Evolutionary conservation across 768 basidiomycete genomes (phyloP).

Genomic region (Suillus decipiens): DNA sequence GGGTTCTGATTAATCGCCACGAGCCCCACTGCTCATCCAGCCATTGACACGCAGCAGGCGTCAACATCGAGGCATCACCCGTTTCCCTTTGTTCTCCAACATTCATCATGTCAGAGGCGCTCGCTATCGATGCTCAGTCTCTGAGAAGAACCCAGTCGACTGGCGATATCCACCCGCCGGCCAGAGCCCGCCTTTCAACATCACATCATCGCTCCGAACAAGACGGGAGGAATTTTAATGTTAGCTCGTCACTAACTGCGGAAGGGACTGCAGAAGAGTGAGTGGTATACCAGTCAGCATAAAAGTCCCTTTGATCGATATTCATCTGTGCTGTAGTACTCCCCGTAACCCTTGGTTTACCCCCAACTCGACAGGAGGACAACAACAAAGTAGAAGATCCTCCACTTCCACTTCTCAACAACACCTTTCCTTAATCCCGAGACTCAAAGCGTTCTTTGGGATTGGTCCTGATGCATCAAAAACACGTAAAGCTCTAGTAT

Average conservation of each 20-base stretch:
- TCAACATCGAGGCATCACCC: conserved; percentile 24
- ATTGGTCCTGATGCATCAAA: conserved; percentile 52
- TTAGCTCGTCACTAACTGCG: conserved; percentile 4
- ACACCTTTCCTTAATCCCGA: conserved; percentile 22
- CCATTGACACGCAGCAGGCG: conserved; percentile 31
- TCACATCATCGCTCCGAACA: conserved; percentile 30
- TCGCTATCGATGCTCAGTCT: conserved; percentile 32
- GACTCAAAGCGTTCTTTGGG: conserved; percentile 46
- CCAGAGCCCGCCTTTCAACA: conserved; percentile 31
- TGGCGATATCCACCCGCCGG: conserved; percentile 33
- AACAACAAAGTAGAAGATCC: conserved; percentile 2
- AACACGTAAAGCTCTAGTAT: conserved; percentile 54
- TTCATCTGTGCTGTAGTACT: background rate
- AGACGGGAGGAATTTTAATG: conserved; percentile 20
- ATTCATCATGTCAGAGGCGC: conserved; percentile 30
- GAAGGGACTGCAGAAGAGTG: conserved; percentile 9
- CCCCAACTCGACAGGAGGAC: background rate
- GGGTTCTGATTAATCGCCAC: background rate
- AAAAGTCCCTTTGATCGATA: background rate
- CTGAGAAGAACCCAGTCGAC: conserved; percentile 38
- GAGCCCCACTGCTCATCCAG: conserved; percentile 15
- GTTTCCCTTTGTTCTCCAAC: conserved; percentile 20
- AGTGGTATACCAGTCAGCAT: background rate
- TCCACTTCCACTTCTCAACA: background rate
- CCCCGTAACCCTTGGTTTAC: background rate